Evolutionary conservation across 139 green algal species (phyloP), one percentile per base, ranked within the genome.

Genomic region (Coccomyxa sp.): DNA sequence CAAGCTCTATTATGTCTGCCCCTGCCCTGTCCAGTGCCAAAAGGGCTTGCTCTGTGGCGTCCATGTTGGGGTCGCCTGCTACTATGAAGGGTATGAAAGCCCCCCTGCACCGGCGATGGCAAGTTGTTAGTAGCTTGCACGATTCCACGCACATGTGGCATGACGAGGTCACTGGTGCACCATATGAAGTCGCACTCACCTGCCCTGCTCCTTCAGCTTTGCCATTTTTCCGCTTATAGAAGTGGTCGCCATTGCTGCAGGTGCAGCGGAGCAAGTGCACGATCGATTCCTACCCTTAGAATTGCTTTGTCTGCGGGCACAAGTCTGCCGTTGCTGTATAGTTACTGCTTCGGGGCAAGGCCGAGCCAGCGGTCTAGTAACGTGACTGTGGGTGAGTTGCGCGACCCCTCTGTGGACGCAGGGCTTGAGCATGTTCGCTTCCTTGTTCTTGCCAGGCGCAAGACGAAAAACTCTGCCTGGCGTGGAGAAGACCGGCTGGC

Each of bases 1-100:
- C 96, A 9, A 99, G 88, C 83, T 99, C 96, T 79, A 99, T 99
- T 27, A 99, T 86, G 80, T 97, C 91, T n/a, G 95, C 94, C 18
- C 94, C 94, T 0, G 84, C 50, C 9, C 84, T 77, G 39, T 97
- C 90, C 39, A 98, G 83, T 55, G 78, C 83, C 73, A 86, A 74
- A 4, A 99, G 50, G 24, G 95, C 96, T 27, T 86, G 70, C 6
- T 87, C 87, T 18, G 96, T 99, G 31, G 92, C 98, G 0, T 89
- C 88, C 14, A 97, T 85, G 86, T 97, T 88, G 4, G 97, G 97
- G 75, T 99, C 96, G 22, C 96, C 95, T 29, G 73, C 72, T 68
- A 69, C 54, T 14, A 78, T 35, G 40, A 74, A 75, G 27, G 70
- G 73, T 36, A 73, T 82, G 68, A 82, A 79, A 7, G 81, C 81